phyloP scores from a whole-genome alignment of 1,284 basidiomycete genomes.

The Mycena sp. region DNA sequence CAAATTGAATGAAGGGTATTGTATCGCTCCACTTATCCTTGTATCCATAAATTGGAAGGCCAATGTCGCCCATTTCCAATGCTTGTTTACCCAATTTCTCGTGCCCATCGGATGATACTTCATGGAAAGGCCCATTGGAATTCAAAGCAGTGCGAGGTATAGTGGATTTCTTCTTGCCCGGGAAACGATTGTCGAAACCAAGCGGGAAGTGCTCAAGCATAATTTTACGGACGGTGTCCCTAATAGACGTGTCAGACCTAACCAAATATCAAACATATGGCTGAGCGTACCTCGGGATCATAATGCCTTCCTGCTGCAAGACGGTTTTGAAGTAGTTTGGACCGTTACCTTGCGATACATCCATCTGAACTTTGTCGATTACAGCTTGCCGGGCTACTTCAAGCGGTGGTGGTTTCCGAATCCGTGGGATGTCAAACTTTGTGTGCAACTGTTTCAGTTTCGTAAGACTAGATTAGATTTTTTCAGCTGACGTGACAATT shows the following conservation, averaged over 20 bases:
- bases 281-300: conserved; percentile 10
- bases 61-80: conserved; percentile 36
- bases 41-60: conserved; percentile 35
- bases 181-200: conserved; percentile 27
- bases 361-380: conserved; percentile 6
- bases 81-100: conserved; percentile 39
- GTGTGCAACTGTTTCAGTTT: conserved; percentile 6
- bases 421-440: neutral
- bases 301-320: conserved; percentile 3
- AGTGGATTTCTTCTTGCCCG: conserved; percentile 24
- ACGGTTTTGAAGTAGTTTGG: conserved; percentile 11
- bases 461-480: neutral
- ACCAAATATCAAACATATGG: neutral
- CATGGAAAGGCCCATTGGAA: conserved; percentile 33
- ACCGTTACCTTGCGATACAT: neutral
- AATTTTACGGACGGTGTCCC: conserved; percentile 25
- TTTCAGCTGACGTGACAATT: neutral
- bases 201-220: conserved; percentile 17
- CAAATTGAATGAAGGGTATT: conserved; percentile 22
- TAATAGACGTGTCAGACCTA: neutral
- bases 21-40: conserved; percentile 36
- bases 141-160: conserved; percentile 25
- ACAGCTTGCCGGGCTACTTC: conserved; percentile 5
- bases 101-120: conserved; percentile 38
- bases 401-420: conserved; percentile 1